These are phyloP conservation scores for Centaurea solstitialis DNA, from an alignment of 129 eudicot species.

Conservation along the genomic window DNA sequence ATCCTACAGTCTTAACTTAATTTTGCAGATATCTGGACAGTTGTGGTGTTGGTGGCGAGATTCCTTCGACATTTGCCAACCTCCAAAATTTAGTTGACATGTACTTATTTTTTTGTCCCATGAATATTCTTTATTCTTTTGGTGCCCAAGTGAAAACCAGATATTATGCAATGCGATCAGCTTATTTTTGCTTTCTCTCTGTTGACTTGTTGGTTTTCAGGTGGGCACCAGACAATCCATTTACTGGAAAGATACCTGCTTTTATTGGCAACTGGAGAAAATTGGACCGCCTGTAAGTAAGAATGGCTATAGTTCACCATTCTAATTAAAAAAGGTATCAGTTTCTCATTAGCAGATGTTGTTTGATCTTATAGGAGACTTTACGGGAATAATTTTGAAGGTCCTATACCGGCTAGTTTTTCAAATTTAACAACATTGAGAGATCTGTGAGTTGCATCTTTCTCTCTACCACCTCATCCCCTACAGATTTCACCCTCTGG, in stretches of 20 bases:
- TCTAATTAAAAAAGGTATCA: background rate
- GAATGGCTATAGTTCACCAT: no score
- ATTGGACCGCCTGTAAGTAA: slow-evolving; percentile 7
- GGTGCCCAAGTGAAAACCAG: background rate
- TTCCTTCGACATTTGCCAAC: slow-evolving; percentile 63
- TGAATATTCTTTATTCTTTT: background rate
- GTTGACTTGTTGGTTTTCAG: slow-evolving; percentile 11
- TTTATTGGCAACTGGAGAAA: slow-evolving; percentile 66
- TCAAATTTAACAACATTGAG: slow-evolving; percentile 54
- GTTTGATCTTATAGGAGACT: no score
- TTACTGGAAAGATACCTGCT: slow-evolving; percentile 40
- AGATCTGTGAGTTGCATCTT: slow-evolving; percentile 45
- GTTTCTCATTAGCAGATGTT: no score
- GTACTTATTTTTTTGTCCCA: slow-evolving; percentile 37
- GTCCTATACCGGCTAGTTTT: slow-evolving; percentile 68
- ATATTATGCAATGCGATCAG: background rate
- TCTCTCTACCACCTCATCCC: background rate
- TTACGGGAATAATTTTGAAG: slow-evolving; percentile 41
- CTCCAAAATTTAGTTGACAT: slow-evolving; percentile 37
- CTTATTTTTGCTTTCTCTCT: no score
- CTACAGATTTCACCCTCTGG: background rate
- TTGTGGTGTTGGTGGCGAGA: slow-evolving; percentile 62
- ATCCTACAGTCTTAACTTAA: background rate
- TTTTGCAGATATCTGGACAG: slow-evolving; percentile 61
- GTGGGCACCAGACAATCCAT: slow-evolving; percentile 28